Evolutionary conservation across 2,329 filamentous ascomycete species (phyloP).

Genomic region (Tolypocladium guangdongense): DNA sequence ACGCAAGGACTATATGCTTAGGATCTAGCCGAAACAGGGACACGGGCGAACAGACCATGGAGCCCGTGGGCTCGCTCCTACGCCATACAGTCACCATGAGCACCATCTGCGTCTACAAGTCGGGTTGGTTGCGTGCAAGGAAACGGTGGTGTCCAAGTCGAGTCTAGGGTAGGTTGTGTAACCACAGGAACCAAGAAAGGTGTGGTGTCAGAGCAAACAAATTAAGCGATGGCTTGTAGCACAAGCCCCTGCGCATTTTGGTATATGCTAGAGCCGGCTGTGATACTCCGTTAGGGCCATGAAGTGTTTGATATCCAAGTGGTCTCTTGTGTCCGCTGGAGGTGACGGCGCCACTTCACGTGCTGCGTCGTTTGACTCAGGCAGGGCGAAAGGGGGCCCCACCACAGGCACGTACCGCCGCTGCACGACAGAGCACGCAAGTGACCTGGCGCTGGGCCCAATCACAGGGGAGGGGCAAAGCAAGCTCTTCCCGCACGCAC

Average conservation of each 20-base stretch:
- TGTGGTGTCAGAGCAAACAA: neutral
- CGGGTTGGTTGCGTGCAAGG: neutral
- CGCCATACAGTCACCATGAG: neutral
- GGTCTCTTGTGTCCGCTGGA: no score
- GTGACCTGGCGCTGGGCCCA: neutral
- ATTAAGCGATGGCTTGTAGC: neutral
- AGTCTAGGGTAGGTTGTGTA: neutral
- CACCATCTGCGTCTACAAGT: neutral
- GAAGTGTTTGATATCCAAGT: neutral
- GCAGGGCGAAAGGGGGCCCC: neutral
- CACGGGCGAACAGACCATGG: neutral
- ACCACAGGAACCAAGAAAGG: no score
- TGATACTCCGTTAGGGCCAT: neutral
- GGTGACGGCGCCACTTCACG: neutral
- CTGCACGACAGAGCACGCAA: neutral
- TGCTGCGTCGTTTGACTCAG: neutral
- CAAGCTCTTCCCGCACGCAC: neutral
- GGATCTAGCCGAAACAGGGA: neutral
- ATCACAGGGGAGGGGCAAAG: neutral
- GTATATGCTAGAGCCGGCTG: neutral
- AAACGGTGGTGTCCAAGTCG: neutral
- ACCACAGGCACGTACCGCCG: neutral
- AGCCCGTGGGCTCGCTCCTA: neutral
- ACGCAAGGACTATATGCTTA: neutral
- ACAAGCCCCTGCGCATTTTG: neutral